phyloP scores from a whole-genome alignment of 352 stramenopile genomes.

The Phytopythium oedochilum region DNA sequence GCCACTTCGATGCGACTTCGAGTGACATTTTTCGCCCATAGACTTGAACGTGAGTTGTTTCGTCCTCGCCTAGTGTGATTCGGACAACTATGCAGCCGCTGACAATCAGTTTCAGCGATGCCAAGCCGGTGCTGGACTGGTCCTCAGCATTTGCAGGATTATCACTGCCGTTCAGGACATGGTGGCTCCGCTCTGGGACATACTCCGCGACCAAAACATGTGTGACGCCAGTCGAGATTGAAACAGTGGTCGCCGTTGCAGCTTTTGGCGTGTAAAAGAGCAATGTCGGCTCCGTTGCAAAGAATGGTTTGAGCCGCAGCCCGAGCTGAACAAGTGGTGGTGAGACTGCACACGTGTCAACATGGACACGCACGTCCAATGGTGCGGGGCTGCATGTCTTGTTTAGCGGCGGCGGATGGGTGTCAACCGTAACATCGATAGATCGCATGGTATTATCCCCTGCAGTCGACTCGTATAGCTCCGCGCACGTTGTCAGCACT shows the following conservation, averaged over 20 bases:
- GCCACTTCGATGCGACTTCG: slow-evolving; percentile 53
- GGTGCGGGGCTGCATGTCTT: slow-evolving; percentile 7
- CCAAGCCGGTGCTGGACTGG: not conserved
- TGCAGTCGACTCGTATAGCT: slow-evolving; percentile 22
- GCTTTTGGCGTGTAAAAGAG: slow-evolving; percentile 24
- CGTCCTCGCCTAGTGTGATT: slow-evolving; percentile 37
- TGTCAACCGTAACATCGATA: slow-evolving; percentile 11
- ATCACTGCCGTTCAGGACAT: not conserved
- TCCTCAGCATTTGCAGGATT: not conserved
- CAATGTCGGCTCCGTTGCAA: slow-evolving; percentile 36
- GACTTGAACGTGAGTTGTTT: slow-evolving; percentile 43
- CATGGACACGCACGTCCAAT: slow-evolving; percentile 50
- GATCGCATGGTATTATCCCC: slow-evolving; percentile 9
- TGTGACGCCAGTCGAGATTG: slow-evolving; percentile 57
- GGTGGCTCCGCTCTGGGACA: slow-evolving; percentile 6
- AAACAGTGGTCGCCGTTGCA: slow-evolving; percentile 33
- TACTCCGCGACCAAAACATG: slow-evolving; percentile 56
- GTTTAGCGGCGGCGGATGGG: not conserved
- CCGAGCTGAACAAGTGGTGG: slow-evolving; percentile 46
- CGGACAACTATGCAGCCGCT: slow-evolving; percentile 56
- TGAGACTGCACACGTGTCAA: slow-evolving; percentile 52
- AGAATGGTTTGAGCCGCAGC: slow-evolving; percentile 37
- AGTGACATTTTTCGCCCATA: slow-evolving; percentile 73
- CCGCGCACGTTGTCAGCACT: slow-evolving; percentile 24
- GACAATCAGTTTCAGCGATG: slow-evolving; percentile 44